Base-by-base conservation (phyloP, 805 yeast genomes). In the Lachancea thermotolerans region DNA sequence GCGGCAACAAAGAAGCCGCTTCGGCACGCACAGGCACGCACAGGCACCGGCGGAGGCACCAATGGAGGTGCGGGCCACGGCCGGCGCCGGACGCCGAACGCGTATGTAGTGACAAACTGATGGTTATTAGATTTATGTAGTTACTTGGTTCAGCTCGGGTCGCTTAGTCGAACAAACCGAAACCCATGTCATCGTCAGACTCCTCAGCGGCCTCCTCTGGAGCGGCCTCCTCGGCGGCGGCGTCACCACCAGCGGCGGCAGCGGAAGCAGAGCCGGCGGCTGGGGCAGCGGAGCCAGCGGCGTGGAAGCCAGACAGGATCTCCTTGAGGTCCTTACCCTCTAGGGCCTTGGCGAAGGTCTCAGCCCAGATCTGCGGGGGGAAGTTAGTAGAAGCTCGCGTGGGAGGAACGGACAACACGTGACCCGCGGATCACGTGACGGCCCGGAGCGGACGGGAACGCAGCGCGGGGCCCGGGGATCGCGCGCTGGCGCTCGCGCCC, bases 111-210 rank as follows among this genome's bases (percentile, higher is more conserved):
- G 12, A 14, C 12, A 12, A 30, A 30, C 33, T 30, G 33, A 30
- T 30, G 33, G 14, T 30, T 30, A 30, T 30, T 30, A 30, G 5
- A 30, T 30, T 30, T 21, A 21, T 21, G 25, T 21, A 21, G 25
- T 21, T 21, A 21, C 7, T 21, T 21, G 4, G 25, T 21, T 21
- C 25, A 21, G 25, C 25, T 28, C 28, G 39, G 29, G 15, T n/a
- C n/a, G 72, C 60, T 75, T 84, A 85, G 74, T 85, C 95, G 78
- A 85, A 85, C 74, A 85, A 79, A 77, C 93, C 93, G 82, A 85
- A 81, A 64, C 93, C 95, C 93, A 85, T 83, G 75, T 84, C 95
- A 65, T 81, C 89, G 68, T 82, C 89, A 56, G 84, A 79, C 71
- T 78, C 85, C 61, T 71, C 82, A 53, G 63, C 78, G 42, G 72